Base-by-base conservation (phyloP, 2,329 filamentous ascomycete species). In the Fusarium gaditjirri region DNA sequence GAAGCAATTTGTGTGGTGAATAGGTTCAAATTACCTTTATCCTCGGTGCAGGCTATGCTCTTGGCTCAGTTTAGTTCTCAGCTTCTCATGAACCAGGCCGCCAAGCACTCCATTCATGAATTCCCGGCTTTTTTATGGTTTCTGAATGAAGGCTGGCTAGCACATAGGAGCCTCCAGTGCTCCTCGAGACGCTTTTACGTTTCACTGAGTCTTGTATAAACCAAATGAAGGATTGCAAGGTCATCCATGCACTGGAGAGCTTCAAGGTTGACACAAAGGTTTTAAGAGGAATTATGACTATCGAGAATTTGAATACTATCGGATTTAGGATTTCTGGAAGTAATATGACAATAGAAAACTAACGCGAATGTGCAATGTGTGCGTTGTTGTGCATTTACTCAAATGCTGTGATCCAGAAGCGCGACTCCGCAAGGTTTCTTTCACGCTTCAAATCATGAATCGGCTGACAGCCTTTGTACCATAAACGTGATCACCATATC, bases 91-190 rank as follows among this genome's bases (percentile, higher is more conserved):
- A 4, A 29, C 11, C n/a, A 33, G 17, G n/a, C 11, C 11, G n/a
- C n/a, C 16, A 50, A 19, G 29, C 11, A 14, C 17, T 11, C n/a
- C 29, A 33, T 29, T 50, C 17, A 23, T 50, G 4, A 19, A 8
- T 35, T 4, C n/a, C 35, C 10, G 3, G 0, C 4, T 3, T 25
- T 8, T 14, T 11, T 0, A 4, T 0, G 3, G 4, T 33, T 14
- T 35, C 1, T 19, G 3, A 4, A 35, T 19, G 0, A 3, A 14
- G 0, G 6, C n/a, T 25, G 1, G 0, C 11, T 14, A 7, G 1
- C 4, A 4, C 0, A 5, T 10, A 19, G 13, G 16, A 19, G 8
- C 0, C 0, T 35, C 3, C 0, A 4, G 2, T 21, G 3, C 12
- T 50, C 12, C 3, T 35, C 0, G 4, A 21, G 4, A 35, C 4